phyloP scores from a whole-genome alignment of 208 protist species.

The Trypanosoma scelopori region DNA sequence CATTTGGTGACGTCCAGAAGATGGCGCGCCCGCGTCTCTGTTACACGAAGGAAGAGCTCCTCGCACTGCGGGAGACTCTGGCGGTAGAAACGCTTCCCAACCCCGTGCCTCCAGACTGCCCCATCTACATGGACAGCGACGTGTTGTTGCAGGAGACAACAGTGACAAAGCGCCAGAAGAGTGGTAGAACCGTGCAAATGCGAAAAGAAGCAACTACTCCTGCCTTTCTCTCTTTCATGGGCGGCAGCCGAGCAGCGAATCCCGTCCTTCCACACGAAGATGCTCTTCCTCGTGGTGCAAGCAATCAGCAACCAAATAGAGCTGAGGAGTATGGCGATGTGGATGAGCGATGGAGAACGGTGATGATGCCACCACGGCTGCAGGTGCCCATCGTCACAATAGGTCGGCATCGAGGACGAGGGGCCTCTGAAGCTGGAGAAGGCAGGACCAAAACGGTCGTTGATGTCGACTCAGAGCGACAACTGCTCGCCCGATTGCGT shows the following conservation, averaged over 20 bases:
- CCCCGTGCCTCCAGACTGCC: constrained; percentile 19
- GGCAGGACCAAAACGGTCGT: constrained; percentile 3
- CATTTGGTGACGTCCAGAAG: too few relatives aligned
- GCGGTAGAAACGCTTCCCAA: constrained; percentile 6
- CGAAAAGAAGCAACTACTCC: neutral
- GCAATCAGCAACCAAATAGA: neutral
- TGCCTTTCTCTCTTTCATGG: constrained; percentile 4
- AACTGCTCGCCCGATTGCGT: constrained; percentile 11
- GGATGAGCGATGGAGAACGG: neutral
- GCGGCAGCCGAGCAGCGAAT: neutral
- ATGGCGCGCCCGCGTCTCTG: too few relatives aligned
- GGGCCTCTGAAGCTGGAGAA: neutral
- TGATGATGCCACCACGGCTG: constrained; percentile 11
- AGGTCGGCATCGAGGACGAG: constrained; percentile 8
- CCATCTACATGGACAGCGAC: constrained; percentile 24
- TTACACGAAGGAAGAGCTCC: constrained; percentile 25
- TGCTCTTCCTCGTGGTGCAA: constrained; percentile 20
- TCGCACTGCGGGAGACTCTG: constrained; percentile 14
- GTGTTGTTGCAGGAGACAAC: constrained; percentile 15
- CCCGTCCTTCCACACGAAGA: neutral
- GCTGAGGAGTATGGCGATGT: neutral
- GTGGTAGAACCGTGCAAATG: too few relatives aligned
- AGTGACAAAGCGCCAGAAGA: constrained; percentile 19
- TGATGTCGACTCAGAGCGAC: constrained; percentile 17
- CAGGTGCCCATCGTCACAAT: constrained; percentile 18